Evolutionary conservation across 73 alveolate species (phyloP), one percentile per base, ranked within the genome.

Genomic region (Uronychia binucleata): DNA sequence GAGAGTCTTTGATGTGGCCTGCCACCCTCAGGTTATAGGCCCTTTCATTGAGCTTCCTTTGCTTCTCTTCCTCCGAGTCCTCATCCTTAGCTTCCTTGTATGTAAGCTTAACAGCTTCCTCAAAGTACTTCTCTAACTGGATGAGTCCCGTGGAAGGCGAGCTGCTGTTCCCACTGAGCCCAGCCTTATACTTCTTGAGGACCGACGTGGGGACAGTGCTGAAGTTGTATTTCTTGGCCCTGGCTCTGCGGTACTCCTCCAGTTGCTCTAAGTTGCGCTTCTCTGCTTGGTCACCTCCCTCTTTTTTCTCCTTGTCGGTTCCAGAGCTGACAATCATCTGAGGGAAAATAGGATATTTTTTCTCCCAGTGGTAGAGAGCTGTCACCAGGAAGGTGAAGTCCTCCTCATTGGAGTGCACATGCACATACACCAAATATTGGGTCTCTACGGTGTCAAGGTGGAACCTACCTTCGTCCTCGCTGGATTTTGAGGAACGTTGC

Each of bases 341-440:
- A 57, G 85, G 88, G 57, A 79, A 58, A 26, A 75, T 57, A 1
- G 93, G 93, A 46, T 77, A 86, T 59, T 59, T 31, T 8, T 28
- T 77, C 83, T 91, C 96, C 96, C 96, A 91, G 82, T 91, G 87
- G 77, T 80, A 84, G 1, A 91, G 75, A 27, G 90, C 93, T 1
- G 93, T 89, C 57, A 91, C 28, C 28, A 91, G 26, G 90, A 86
- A 91, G 8, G 90, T 78, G 74, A 86, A 83, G 74, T 91, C 96
- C 57, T 91, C 96, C 29, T 91, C 93, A 0, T 77, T 30, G 0
- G 92, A 78, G 58, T 83, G 75, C 29, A 89, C 59, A 82, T 91
- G 85, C 14, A 82, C 88, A 77, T 86, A 77, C 32, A 91, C 96
- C 1, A 80, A 86, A 58, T 84, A 89, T 5, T 35, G 67, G 67